Evolutionary conservation across 2,329 filamentous ascomycete genomes (phyloP), one percentile per base, ranked within the genome.

Genomic region (Microdochium bolleyi): DNA sequence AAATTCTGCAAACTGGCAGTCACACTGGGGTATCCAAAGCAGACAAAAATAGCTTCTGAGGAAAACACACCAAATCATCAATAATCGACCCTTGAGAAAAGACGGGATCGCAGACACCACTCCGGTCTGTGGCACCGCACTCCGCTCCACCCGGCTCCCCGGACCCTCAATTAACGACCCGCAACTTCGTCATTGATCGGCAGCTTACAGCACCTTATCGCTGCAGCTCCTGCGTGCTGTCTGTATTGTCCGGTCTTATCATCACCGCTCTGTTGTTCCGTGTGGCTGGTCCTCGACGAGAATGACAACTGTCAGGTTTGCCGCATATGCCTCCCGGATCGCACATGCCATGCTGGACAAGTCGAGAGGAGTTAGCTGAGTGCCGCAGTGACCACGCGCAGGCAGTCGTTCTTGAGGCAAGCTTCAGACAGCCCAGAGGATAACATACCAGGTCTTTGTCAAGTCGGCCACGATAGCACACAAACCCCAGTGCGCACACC

Each of bases 401-500:
- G n/a, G n/a, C n/a, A n/a, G n/a, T n/a, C n/a, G 50, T 41, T 21
- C 24, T 1, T 19, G 24, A 3, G 7, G n/a, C 14, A 34, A 27
- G 27, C 25, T 37, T n/a, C 7, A 9, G 27, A 50, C 50, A 51
- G 21, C 49, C 5, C 19, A 10, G 5, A 19, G n/a, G 19, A 22
- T 7, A 21, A 73, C 79, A 66, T 61, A 83, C 80, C 81, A 90
- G 16, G 87, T 89, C 70, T 77, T 81, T 54, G 78, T 73, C 51
- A 88, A 66, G 65, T 89, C 84, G 9, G 85, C 85, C 54, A 89
- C 79, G 19, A 91, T 71, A 1, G 87, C 87, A 62, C 79, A 84
- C 60, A 89, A 68, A 2, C 87, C 87, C 80, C 85, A 88, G 61
- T 89, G 84, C 52, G 85, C 80, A 64, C 87, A 90, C 87, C 87